These are phyloP conservation scores for Lipomyces chichibuensis DNA, from an alignment of 805 yeast species.

Conservation along the genomic window DNA sequence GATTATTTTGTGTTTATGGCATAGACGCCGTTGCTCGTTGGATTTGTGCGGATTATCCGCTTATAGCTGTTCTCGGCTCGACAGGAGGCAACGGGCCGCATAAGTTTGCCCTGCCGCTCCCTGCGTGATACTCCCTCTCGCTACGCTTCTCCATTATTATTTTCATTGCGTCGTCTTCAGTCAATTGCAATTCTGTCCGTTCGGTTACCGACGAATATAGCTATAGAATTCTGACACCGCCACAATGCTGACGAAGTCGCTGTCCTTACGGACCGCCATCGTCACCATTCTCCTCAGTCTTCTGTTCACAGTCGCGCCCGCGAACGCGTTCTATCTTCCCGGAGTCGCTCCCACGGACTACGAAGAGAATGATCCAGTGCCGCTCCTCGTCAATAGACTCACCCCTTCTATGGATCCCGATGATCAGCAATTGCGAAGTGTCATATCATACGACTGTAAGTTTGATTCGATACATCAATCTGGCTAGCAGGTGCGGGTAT, in stretches of 20 bases:
- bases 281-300: background rate
- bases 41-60: no score
- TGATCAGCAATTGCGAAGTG: conserved; percentile 39
- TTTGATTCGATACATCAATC: background rate
- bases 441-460: conserved; percentile 47
- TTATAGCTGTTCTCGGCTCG: no score
- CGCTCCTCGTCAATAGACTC: conserved; percentile 83
- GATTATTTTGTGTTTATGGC: no score
- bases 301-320: conserved; percentile 33
- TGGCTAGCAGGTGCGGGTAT: background rate
- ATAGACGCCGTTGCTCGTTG: no score
- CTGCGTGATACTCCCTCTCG: background rate
- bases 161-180: background rate
- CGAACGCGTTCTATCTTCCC: conserved; percentile 79
- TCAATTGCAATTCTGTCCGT: background rate
- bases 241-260: conserved; percentile 5
- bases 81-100: no score
- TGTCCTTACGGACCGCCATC: conserved; percentile 7
- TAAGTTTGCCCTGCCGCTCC: no score
- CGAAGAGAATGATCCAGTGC: conserved; percentile 67
- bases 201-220: background rate
- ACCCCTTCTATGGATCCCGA: conserved; percentile 68
- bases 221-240: background rate
- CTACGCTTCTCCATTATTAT: background rate
- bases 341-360: conserved; percentile 96